Conservation (phyloP, 352 stramenopile genomes). For the Thraustochytrium sp. region DNA sequence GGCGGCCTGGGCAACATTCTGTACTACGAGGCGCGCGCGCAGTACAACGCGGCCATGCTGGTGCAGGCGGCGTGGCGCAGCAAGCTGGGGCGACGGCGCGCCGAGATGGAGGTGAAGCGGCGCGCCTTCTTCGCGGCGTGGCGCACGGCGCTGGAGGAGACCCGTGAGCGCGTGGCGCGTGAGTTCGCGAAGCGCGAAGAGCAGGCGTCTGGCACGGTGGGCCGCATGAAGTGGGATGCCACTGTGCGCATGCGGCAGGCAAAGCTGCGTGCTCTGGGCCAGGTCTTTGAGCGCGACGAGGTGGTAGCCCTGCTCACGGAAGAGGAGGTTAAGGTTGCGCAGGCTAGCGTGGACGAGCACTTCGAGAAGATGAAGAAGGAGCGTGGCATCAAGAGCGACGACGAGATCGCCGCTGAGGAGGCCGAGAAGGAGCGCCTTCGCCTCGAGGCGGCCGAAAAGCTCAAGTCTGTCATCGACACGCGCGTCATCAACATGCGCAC, state of each 20-base stretch:
- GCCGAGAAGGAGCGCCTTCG: conserved; percentile 6
- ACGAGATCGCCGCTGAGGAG: conserved; percentile 45
- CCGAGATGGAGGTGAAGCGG: conserved; percentile 66
- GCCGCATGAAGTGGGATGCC: conserved; percentile 86
- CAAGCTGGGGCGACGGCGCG: conserved; percentile 63
- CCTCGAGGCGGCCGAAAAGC: not conserved
- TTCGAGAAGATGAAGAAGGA: conserved; percentile 53
- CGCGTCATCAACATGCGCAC: conserved; percentile 26
- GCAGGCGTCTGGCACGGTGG: conserved; percentile 59
- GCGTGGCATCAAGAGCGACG: conserved; percentile 44
- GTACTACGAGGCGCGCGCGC: conserved; percentile 66
- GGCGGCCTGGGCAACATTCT: conserved; percentile 74
- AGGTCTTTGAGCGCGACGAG: conserved; percentile 66
- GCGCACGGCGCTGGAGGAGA: conserved; percentile 65
- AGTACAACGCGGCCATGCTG: conserved; percentile 62
- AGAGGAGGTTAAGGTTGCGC: conserved; percentile 66
- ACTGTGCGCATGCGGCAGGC: conserved; percentile 85
- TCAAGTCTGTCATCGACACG: conserved; percentile 24
- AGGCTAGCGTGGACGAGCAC: conserved; percentile 59
- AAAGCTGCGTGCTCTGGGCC: conserved; percentile 74
- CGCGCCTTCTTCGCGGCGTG: conserved; percentile 79
- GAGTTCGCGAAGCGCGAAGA: conserved; percentile 69
- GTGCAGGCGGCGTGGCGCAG: conserved; percentile 74
- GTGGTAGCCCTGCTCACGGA: conserved; percentile 71
- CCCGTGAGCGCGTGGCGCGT: conserved; percentile 56